These are phyloP conservation scores for Colletotrichum musae DNA, from an alignment of 2,329 filamentous ascomycete genomes.

Conservation along the genomic window DNA sequence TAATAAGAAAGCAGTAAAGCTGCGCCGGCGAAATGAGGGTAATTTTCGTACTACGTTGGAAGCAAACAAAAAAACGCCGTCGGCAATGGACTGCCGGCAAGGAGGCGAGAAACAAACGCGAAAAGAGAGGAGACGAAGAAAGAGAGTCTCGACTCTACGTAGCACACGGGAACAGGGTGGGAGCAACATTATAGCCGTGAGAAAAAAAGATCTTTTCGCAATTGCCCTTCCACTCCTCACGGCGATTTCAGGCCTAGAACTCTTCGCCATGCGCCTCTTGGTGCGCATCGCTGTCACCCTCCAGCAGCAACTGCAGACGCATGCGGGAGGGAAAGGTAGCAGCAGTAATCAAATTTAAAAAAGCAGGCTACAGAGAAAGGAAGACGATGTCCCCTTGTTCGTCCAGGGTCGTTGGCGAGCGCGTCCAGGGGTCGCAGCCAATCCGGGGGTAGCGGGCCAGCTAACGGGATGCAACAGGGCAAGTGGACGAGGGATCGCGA, in stretches of 20 bases:
- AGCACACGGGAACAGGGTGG: neutral
- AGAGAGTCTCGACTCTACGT: neutral
- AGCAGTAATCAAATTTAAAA: too few species aligned
- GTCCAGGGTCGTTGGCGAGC: neutral
- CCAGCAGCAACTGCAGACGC: slow-evolving; percentile 1
- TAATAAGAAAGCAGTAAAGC: neutral
- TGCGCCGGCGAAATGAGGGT: too few species aligned
- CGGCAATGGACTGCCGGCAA: too few species aligned
- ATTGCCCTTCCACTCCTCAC: slow-evolving; percentile 19
- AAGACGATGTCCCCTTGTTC: neutral
- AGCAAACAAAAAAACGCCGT: too few species aligned
- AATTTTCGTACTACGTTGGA: too few species aligned
- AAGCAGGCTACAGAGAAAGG: neutral
- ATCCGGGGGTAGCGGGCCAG: neutral
- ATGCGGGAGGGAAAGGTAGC: too few species aligned
- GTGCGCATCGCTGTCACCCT: slow-evolving; percentile 4
- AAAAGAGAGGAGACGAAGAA: neutral
- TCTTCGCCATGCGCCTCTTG: neutral
- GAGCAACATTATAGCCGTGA: too few species aligned
- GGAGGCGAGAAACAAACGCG: neutral
- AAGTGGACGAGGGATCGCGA: neutral
- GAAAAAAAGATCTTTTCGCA: too few species aligned
- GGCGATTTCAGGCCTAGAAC: slow-evolving; percentile 12
- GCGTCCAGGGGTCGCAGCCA: neutral
- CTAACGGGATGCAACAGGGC: neutral